phyloP scores from a whole-genome alignment of 805 yeast species.

The Wickerhamiella dianesei region DNA sequence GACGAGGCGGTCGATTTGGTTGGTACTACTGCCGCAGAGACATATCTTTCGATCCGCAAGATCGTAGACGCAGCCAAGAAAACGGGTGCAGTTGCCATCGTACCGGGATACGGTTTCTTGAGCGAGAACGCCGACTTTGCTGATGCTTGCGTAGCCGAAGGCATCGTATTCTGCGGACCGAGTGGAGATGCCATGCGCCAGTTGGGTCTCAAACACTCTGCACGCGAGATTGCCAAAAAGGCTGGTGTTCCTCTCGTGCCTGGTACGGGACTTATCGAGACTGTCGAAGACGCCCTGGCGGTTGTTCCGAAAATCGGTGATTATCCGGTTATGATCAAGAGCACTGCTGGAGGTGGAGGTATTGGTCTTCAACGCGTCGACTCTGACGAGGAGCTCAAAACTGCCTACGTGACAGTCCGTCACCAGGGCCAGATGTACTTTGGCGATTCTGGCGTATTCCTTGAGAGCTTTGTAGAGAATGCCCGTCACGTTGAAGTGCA shows the following conservation, averaged over 20 bases:
- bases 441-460: constrained; percentile 89
- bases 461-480: constrained; percentile 87
- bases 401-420: constrained; percentile 79
- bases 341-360: constrained; percentile 99
- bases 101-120: constrained; percentile 94
- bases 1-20: constrained; percentile 69
- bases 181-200: constrained; percentile 83
- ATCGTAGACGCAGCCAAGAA: constrained; percentile 73
- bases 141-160: constrained; percentile 69
- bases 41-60: constrained; percentile 76
- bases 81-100: constrained; percentile 83
- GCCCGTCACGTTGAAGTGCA: constrained; percentile 96
- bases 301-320: constrained; percentile 53
- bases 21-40: constrained; percentile 80
- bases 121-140: constrained; percentile 96
- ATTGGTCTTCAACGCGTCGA: constrained; percentile 93
- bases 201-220: constrained; percentile 90
- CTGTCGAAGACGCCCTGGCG: constrained; percentile 58
- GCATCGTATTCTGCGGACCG: constrained; percentile 92
- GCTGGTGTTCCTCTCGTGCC: constrained; percentile 97
- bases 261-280: constrained; percentile 74
- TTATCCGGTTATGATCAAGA: constrained; percentile 90
- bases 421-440: constrained; percentile 89
- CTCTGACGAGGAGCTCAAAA: constrained; percentile 60
- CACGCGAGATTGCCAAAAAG: constrained; percentile 77